Conservation (phyloP, 2,329 filamentous ascomycete genomes). For the Colletotrichum kahawae region DNA sequence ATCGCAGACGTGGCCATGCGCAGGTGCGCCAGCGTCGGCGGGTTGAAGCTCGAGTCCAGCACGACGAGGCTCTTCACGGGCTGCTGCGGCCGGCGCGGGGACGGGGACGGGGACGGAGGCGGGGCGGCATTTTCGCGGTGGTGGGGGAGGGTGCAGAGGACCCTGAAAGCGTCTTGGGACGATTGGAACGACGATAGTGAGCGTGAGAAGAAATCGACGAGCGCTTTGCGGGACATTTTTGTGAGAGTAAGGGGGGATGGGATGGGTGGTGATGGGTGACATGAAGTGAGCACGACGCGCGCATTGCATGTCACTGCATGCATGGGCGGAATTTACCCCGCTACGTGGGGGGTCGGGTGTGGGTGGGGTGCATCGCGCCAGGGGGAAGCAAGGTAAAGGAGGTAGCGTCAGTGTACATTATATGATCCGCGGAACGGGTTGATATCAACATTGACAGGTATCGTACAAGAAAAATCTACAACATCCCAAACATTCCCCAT, state of each 20-base stretch:
- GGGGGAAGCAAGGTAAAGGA: background rate
- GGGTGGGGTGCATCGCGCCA: background rate
- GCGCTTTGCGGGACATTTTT: constrained; percentile 25
- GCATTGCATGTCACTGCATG: background rate
- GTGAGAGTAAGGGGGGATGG: background rate
- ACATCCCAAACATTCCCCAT: background rate
- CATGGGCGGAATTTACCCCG: constrained; percentile 3
- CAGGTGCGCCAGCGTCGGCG: constrained; percentile 66
- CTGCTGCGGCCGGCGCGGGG: constrained; percentile 2
- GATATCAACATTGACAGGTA: background rate
- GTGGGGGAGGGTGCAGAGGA: constrained; percentile 47
- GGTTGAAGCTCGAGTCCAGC: constrained; percentile 73
- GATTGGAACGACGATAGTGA: constrained; percentile 49
- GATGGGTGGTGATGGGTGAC: background rate
- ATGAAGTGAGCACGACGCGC: background rate
- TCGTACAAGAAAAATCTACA: background rate
- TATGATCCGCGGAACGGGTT: background rate
- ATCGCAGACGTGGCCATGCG: constrained; percentile 60
- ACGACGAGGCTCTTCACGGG: constrained; percentile 49
- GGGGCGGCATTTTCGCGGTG: background rate
- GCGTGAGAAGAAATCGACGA: constrained; percentile 47
- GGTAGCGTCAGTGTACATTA: background rate
- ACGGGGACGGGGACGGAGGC: constrained; percentile 24
- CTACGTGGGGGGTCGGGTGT: constrained; percentile 12
- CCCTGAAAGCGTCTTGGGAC: constrained; percentile 47